A percentile compares a stretch with the other conserved stretches of the same genome.
phyloP scores from a whole-genome alignment of 345 rosid genomes.

The Corchorus olitorius region DNA sequence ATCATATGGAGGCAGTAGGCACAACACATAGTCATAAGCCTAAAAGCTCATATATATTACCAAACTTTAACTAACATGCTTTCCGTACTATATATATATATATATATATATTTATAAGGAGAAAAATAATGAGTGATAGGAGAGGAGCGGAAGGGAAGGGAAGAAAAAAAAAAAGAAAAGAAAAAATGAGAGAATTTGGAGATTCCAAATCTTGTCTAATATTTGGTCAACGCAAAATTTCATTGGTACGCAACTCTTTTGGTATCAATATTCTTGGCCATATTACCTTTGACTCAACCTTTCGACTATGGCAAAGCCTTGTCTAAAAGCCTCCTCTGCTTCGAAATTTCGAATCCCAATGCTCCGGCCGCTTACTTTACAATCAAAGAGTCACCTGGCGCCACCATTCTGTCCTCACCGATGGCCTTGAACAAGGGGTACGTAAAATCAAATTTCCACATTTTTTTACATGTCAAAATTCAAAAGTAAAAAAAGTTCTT shows the following conservation, averaged over 20 bases:
- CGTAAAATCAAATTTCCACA: neutral
- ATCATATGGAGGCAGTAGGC: too few relatives aligned
- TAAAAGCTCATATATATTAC: too few relatives aligned
- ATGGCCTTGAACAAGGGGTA: slow-evolving; percentile 72
- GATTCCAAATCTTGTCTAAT: neutral
- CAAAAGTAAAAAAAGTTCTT: too few relatives aligned
- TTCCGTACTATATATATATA: too few relatives aligned
- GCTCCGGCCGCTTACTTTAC: slow-evolving; percentile 63
- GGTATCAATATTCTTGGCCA: neutral
- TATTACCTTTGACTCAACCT: slow-evolving; percentile 15
- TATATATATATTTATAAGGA: neutral
- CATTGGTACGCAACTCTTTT: neutral
- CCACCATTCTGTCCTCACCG: slow-evolving; percentile 65
- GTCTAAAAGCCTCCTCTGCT: slow-evolving; percentile 57
- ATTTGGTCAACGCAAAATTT: neutral
- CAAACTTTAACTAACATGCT: too few relatives aligned
- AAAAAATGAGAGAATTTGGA: neutral
- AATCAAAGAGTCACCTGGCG: slow-evolving; percentile 66
- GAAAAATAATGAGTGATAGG: neutral
- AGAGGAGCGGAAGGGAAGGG: neutral
- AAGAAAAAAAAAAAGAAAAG: too few relatives aligned
- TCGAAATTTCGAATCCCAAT: slow-evolving; percentile 70
- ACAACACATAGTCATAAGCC: too few relatives aligned
- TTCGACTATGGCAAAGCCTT: slow-evolving; percentile 59
- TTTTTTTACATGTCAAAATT: too few relatives aligned